Base-by-base conservation (phyloP, 495 filamentous ascomycete species). In the Rhypophila decipiens region DNA sequence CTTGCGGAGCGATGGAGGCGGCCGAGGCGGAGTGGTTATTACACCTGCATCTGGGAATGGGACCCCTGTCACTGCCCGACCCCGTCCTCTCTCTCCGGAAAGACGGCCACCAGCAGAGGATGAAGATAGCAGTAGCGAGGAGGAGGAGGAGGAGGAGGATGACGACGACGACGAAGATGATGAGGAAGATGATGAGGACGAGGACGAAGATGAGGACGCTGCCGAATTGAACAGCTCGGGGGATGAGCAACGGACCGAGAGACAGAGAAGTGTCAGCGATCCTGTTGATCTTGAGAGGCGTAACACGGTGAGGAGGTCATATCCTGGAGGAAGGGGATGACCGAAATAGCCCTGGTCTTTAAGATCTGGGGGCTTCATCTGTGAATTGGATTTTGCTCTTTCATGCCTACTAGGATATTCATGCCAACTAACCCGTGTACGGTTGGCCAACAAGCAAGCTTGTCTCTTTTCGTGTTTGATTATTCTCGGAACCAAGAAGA, bases 261-360 rank as follows among this genome's bases (percentile, higher is more conserved):
- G 74, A 40, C 74, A 76, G 50, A 56, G 74, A 46, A 79, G 76
- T 37, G 64, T 78, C 31, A 77, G 69, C 39, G 71, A 72, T 22
- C 68, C 71, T 18, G 56, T 59, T 9, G 68, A 69, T 1, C 27
- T 66, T 15, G 62, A 61, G 45, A 61, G 49, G 9, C 53, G 57
- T 46, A 31, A 31, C 7, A 45, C 40, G 21, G 53, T 46, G 19
- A 51, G 41, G 13, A 46, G 50, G 39, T 44, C 42, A 17, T 51
- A 43, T 44, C 45, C 18, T 29, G 51, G 24, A 47, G 46, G 39
- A 15, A 36, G 22, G 42, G 34, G 13, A 11, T 20, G 10, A 11
- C 13, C 37, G 50, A 22, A 12, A n/a, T n/a, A n/a, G n/a, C n/a
- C n/a, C n/a, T n/a, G n/a, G n/a, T n/a, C n/a, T n/a, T n/a, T n/a